Evolutionary conservation across 257 asterid species (phyloP).

Genomic region (Nicotiana paniculata): DNA sequence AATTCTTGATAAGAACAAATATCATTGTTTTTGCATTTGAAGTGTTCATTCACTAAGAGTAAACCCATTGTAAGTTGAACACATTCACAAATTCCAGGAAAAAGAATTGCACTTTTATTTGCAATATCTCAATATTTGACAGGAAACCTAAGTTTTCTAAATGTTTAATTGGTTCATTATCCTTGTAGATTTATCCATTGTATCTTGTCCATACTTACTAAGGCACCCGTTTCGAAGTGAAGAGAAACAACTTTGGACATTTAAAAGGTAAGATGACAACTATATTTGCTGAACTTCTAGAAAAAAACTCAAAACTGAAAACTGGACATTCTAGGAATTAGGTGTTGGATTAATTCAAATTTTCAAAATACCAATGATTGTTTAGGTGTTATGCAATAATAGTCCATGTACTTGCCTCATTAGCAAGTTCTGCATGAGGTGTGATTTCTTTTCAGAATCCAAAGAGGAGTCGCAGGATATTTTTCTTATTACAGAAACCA

Average conservation of each 20-base stretch:
- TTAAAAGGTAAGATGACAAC: not conserved
- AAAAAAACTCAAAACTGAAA: not conserved
- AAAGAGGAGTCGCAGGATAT: slow-evolving; percentile 67
- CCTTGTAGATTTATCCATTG: not conserved
- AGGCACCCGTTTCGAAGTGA: not conserved
- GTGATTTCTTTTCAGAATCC: slow-evolving; percentile 49
- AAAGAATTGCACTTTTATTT: not conserved
- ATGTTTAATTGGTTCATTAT: not conserved
- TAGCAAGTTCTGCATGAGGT: slow-evolving; percentile 59
- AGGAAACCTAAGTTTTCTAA: not conserved
- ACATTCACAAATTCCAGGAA: not conserved
- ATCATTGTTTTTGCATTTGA: not conserved
- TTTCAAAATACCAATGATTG: not conserved
- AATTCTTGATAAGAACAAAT: not conserved
- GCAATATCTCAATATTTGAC: not conserved
- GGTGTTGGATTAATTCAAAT: not conserved
- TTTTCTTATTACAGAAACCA: slow-evolving; percentile 64
- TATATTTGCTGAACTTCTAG: not conserved
- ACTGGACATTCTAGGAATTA: not conserved
- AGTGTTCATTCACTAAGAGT: not conserved
- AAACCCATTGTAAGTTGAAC: not conserved
- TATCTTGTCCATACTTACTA: not conserved
- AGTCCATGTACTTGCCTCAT: slow-evolving; percentile 47
- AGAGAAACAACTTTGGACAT: not conserved
- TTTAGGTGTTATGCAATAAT: not conserved